Base-by-base conservation (phyloP, 345 rosid genomes). In the Populus ilicifolia region DNA sequence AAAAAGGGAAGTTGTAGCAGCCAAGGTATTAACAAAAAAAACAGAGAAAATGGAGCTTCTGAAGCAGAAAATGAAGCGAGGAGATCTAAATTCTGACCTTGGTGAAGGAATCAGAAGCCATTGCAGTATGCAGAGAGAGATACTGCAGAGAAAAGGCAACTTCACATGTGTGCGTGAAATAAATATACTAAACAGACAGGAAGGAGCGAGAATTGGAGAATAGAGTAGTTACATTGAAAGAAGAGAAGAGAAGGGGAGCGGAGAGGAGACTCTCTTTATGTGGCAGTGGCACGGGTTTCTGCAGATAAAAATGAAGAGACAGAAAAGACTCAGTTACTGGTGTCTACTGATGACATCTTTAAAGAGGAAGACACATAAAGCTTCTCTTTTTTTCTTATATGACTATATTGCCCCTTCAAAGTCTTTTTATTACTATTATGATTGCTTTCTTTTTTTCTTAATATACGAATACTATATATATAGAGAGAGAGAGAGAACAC, bases 281-380 rank as follows among this genome's bases (percentile, higher is more conserved):
- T 12, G 78, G 75, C 73, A 83, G 33, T 17, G 78, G 75, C 73
- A 83, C 77, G 83, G 83, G 84, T 82, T 59, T 84, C 77, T 46
- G 50, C 4, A 46, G 50, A 46, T 13, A 0, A 14, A 14, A 46
- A 46, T 46, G 44, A 10, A 41, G 44, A 41, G 44, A 41, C 89
- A 82, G 80, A 78, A 77, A 84, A 71, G 70, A 44, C 50, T 44
- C 50, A 4, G 50, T 14, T 46, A 13, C 5, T 46, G 50, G 4
- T 46, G 50, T 46, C 50, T 14, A 46, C 11, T 46, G 50, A 46
- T 46, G 16, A 14, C 50, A 13, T 11, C 50, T 12, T 46, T 46
- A 46, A 46, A 14, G 50, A 46, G 50, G 50, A 46, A 46, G 5
- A 3, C 17, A 44, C 14, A 14, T 13, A 46, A 12, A 14, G 16